Percentiles rank a stretch among this genome's conserved stretches.
phyloP scores from a whole-genome alignment of 768 basidiomycete genomes.

The Macrolepiota albuminosa region DNA sequence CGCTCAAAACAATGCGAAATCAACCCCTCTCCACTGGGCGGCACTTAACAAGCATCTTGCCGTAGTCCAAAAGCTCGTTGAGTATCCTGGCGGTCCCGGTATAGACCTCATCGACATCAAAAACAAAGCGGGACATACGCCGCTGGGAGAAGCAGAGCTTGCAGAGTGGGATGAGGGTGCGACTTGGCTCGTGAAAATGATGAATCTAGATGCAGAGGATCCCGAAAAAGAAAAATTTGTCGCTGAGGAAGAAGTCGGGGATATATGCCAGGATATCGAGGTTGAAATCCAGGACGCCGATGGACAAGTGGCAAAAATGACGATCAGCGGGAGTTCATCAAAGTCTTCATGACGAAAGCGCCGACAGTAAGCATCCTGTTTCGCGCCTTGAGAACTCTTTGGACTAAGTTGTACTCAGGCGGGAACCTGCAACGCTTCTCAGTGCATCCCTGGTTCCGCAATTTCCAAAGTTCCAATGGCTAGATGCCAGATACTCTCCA shows the following conservation, averaged over 20 bases:
- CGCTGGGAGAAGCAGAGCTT: slow-evolving; percentile 79
- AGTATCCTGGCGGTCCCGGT: slow-evolving; percentile 54
- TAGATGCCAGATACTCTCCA: no score
- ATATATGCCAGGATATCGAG: slow-evolving; percentile 42
- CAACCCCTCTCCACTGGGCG: slow-evolving; percentile 92
- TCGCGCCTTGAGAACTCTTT: neutral
- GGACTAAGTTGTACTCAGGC: neutral
- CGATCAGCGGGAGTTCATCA: slow-evolving; percentile 28
- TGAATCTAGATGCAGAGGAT: slow-evolving; percentile 58
- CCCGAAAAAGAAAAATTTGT: slow-evolving; percentile 27
- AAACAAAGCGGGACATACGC: slow-evolving; percentile 71
- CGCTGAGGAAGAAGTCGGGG: slow-evolving; percentile 31
- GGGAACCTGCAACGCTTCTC: neutral
- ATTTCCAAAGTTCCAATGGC: no score
- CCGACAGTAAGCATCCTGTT: neutral
- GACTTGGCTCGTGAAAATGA: slow-evolving; percentile 75
- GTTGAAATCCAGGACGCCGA: slow-evolving; percentile 69
- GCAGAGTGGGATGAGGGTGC: slow-evolving; percentile 83
- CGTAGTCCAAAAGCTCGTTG: slow-evolving; percentile 55
- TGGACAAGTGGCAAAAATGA: slow-evolving; percentile 64
- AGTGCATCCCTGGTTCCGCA: neutral
- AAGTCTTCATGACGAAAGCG: slow-evolving; percentile 1
- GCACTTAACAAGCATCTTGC: slow-evolving; percentile 75
- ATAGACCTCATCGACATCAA: slow-evolving; percentile 69
- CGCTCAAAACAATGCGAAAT: slow-evolving; percentile 63